Percentiles rank a stretch among this genome's conserved stretches.
Evolutionary conservation across 83 land plant species (phyloP).

Genomic region (Thuja plicata): DNA sequence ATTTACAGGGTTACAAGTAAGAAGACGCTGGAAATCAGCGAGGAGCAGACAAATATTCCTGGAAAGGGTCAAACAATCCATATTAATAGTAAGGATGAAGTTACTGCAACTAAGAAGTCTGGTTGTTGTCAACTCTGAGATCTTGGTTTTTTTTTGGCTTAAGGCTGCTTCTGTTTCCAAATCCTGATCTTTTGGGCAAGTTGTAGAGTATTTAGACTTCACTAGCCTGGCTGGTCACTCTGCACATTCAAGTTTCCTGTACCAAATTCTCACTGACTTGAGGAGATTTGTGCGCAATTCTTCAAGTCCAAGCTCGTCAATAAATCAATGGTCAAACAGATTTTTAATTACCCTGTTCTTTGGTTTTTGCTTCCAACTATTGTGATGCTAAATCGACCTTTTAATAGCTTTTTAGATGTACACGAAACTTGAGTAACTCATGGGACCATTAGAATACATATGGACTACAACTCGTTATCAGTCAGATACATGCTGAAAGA

Average conservation of each 20-base stretch:
- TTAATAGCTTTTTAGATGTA: not conserved
- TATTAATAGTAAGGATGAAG: not conserved
- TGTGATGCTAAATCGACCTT: not conserved
- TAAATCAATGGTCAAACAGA: not conserved
- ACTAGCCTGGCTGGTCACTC: not conserved
- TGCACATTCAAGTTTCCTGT: not conserved
- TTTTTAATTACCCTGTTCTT: not conserved
- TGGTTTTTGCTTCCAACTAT: not conserved
- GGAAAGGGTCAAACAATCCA: constrained; percentile 5
- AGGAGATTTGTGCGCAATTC: not conserved
- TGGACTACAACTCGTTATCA: not conserved
- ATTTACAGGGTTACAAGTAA: not conserved
- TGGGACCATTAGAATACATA: not conserved
- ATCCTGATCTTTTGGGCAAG: not conserved
- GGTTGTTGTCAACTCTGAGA: constrained; percentile 1
- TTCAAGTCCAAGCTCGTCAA: not conserved
- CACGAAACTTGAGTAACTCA: not conserved
- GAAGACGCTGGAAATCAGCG: constrained; percentile 9
- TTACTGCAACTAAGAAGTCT: constrained; percentile 6
- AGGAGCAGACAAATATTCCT: constrained; percentile 2
- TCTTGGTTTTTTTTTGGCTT: not conserved
- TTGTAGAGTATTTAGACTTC: not conserved
- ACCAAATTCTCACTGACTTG: not conserved
- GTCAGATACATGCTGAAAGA: not conserved
- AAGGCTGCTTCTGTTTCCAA: not conserved